phyloP scores from a whole-genome alignment of 768 basidiomycete genomes.

The Russula sp. region DNA sequence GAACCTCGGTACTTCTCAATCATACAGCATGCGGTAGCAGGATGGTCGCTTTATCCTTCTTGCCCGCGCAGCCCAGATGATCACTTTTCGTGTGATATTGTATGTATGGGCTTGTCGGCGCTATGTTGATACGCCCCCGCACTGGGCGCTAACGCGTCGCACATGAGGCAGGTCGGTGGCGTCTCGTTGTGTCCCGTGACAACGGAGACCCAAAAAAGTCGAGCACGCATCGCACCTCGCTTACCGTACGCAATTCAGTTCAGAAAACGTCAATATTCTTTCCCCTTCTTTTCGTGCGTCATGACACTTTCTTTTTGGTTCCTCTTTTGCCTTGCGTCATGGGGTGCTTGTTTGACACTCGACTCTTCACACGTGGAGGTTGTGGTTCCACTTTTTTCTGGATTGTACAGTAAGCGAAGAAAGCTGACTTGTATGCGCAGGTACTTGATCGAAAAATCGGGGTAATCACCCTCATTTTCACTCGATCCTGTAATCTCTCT shows the following conservation, averaged over 20 bases:
- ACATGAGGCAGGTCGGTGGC: conserved; percentile 1
- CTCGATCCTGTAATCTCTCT: background rate
- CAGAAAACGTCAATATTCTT: background rate
- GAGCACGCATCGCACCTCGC: background rate
- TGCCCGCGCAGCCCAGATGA: background rate
- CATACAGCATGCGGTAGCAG: background rate
- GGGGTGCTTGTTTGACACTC: background rate
- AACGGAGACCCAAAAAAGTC: background rate
- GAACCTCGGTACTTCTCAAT: background rate
- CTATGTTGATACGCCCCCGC: background rate
- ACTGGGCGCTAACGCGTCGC: background rate
- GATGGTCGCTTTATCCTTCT: background rate
- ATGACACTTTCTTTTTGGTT: background rate
- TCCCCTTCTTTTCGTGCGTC: background rate
- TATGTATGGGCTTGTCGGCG: background rate
- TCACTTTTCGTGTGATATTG: too few species aligned
- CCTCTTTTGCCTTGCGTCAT: conserved; percentile 11
- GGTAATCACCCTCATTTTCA: too few species aligned
- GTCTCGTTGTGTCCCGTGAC: conserved; percentile 9
- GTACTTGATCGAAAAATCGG: background rate
- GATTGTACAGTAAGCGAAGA: background rate
- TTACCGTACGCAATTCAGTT: background rate
- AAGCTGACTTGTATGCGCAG: background rate
- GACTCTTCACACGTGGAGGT: background rate
- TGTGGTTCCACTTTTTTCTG: background rate